These are phyloP conservation scores for Penicillium paradoxum DNA, from an alignment of 495 filamentous ascomycete genomes.

Conservation along the genomic window DNA sequence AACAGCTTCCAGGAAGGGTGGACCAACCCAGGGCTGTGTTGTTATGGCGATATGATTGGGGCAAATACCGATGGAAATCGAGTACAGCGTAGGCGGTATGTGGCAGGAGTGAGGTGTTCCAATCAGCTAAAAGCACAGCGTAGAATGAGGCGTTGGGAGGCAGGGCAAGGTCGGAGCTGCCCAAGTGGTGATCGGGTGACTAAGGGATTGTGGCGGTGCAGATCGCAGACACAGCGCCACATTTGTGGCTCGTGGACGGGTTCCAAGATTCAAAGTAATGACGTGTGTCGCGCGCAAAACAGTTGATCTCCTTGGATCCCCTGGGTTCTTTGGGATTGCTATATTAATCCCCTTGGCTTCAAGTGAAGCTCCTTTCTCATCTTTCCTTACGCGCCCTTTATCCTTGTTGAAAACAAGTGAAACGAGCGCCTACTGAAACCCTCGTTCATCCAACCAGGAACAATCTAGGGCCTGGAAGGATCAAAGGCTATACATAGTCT, in stretches of 20 bases:
- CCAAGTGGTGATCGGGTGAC: conserved; percentile 21
- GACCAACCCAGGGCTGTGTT: conserved; percentile 26
- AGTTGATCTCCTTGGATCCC: conserved; percentile 1
- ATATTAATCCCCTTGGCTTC: conserved; percentile 5
- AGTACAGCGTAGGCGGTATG: neutral
- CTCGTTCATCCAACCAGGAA: conserved; percentile 6
- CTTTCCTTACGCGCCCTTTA: neutral
- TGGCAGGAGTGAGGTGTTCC: neutral
- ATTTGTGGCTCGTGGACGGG: conserved; percentile 6
- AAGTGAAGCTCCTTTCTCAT: neutral
- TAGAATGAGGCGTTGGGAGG: conserved; percentile 12
- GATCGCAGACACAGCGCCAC: conserved; percentile 1
- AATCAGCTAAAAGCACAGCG: conserved; percentile 1
- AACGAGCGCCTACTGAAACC: conserved; percentile 17
- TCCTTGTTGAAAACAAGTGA: neutral
- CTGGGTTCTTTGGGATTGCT: neutral
- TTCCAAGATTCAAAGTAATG: conserved; percentile 15
- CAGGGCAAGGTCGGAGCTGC: conserved; percentile 8
- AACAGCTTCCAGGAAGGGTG: conserved; percentile 30
- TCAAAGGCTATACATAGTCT: conserved; percentile 13
- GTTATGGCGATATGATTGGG: neutral
- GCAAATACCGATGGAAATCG: neutral
- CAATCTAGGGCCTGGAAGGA: neutral
- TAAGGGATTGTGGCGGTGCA: conserved; percentile 15
- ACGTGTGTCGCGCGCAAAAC: conserved; percentile 8